Evolutionary conservation across 2,329 filamentous ascomycete genomes (phyloP), one percentile per base, ranked within the genome.

Genomic region (Botryotinia globosa): DNA sequence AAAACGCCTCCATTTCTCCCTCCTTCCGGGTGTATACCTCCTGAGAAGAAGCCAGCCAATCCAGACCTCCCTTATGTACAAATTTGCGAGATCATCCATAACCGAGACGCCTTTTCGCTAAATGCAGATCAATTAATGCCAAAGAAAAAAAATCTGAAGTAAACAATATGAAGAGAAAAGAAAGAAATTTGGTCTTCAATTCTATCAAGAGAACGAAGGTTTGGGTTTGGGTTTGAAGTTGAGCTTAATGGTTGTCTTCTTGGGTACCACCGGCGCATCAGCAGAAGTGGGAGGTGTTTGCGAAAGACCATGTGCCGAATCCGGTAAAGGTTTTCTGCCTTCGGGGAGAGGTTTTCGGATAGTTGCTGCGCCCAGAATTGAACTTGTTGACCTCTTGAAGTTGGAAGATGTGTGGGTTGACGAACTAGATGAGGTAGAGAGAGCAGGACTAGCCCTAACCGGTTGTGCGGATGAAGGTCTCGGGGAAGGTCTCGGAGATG

Each of bases 81-180:
- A 69, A 58, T 58, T 66, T 70, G 69, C 62, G 4, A n/a, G 48
- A 68, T 62, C 69, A 63, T 71, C 29, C 61, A 59, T 37, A 34
- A 22, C 54, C 51, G 54, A 48, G 59, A 75, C 77, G 74, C 77
- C 76, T 68, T 76, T 76, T 77, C 78, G 77, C 77, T 79, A 78
- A 77, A 78, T 78, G 73, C 76, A 72, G 32, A 54, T 44, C 42
- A 34, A 48, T 29, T 69, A 64, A 74, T 75, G 72, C 69, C 22
- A 61, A 25, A 64, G 51, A 45, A 59, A 56, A 56, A 63, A 63
- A 56, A 39, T 39, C 8, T 9, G 20, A 32, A n/a, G 39, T 29
- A 67, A 45, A 37, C 73, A 65, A 56, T 12, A 29, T 42, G 12
- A 37, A 10, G 48, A 22, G 29, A 32, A 42, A 54, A 20, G 32